Percentiles rank a stretch among this genome's conserved stretches.
Conservation (phyloP, 164 flowering plant species). For the Chloranthus sessilifolius region DNA sequence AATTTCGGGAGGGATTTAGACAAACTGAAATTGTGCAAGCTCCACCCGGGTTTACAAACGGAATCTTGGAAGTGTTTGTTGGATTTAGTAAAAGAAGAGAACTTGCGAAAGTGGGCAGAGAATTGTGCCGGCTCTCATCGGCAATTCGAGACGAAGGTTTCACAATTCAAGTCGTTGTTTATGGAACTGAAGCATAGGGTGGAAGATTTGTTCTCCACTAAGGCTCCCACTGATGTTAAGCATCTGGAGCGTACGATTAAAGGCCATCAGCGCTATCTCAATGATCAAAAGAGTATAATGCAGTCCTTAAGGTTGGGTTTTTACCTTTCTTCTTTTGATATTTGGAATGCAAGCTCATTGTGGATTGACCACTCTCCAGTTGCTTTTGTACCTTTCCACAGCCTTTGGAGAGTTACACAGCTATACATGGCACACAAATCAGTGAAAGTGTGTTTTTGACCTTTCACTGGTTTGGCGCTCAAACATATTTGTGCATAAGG, state of each 20-base stretch:
- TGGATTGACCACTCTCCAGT: neutral
- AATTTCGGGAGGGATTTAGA: slow-evolving; percentile 72
- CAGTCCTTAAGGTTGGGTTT: slow-evolving; percentile 79
- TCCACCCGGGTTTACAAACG: slow-evolving; percentile 76
- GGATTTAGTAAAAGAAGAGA: slow-evolving; percentile 92
- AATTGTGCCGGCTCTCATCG: slow-evolving; percentile 64
- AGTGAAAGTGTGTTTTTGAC: too few species aligned
- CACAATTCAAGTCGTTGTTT: slow-evolving; percentile 69
- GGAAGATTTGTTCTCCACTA: slow-evolving; percentile 62
- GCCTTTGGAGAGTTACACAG: too few species aligned
- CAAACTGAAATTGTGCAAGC: slow-evolving; percentile 56
- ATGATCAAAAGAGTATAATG: slow-evolving; percentile 89
- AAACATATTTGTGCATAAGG: too few species aligned
- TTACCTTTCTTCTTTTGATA: neutral
- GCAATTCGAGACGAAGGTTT: slow-evolving; percentile 84
- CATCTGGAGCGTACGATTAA: slow-evolving; percentile 60
- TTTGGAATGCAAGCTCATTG: neutral
- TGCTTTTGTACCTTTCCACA: too few species aligned
- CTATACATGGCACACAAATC: too few species aligned
- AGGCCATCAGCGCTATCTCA: slow-evolving; percentile 57
- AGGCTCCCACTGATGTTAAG: slow-evolving; percentile 43
- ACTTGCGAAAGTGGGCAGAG: slow-evolving; percentile 58
- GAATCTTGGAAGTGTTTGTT: slow-evolving; percentile 55
- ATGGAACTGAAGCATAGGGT: slow-evolving; percentile 66
- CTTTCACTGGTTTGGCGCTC: too few species aligned